A percentile compares a stretch with the other conserved stretches of the same genome.
These are phyloP conservation scores for Waltergamsia citrina DNA, from an alignment of 2,329 filamentous ascomycete genomes.

Conservation along the genomic window DNA sequence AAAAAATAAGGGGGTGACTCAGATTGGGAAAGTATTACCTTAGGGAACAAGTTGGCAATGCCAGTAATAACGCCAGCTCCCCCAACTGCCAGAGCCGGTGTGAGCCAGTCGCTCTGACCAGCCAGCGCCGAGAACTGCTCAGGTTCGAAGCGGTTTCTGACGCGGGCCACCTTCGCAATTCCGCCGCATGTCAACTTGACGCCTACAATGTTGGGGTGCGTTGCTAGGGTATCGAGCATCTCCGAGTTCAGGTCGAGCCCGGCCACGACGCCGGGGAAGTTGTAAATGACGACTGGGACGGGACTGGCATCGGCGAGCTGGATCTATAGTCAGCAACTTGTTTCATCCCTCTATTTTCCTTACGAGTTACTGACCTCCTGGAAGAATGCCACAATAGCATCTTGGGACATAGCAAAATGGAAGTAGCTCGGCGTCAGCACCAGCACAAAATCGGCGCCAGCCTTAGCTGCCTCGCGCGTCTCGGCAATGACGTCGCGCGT, in stretches of 20 bases:
- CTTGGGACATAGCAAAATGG: slow-evolving; percentile 50
- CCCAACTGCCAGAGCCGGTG: slow-evolving; percentile 49
- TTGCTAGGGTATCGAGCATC: slow-evolving; percentile 46
- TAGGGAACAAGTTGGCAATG: slow-evolving; percentile 53
- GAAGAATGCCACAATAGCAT: slow-evolving; percentile 55
- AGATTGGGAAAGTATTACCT: too few species aligned
- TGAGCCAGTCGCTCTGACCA: slow-evolving; percentile 65
- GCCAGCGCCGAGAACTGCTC: slow-evolving; percentile 55
- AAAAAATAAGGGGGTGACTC: too few species aligned
- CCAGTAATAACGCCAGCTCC: slow-evolving; percentile 53
- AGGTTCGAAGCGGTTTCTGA: slow-evolving; percentile 38
- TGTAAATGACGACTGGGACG: slow-evolving; percentile 61
- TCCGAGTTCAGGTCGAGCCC: slow-evolving; percentile 62
- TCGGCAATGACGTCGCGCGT: slow-evolving; percentile 58
- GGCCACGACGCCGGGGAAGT: slow-evolving; percentile 58
- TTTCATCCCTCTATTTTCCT: neutral
- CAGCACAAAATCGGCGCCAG: slow-evolving; percentile 59
- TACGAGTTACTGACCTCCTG: slow-evolving; percentile 22
- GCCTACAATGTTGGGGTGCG: slow-evolving; percentile 57
- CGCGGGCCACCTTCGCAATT: slow-evolving; percentile 60
- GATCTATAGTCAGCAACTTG: neutral
- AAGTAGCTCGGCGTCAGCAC: slow-evolving; percentile 66
- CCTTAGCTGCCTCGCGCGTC: slow-evolving; percentile 49
- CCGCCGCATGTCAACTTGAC: slow-evolving; percentile 67
- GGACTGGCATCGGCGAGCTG: slow-evolving; percentile 41